These are phyloP conservation scores for Ustanciosporium gigantosporum DNA, from an alignment of 1,284 basidiomycete species.

Conservation along the genomic window DNA sequence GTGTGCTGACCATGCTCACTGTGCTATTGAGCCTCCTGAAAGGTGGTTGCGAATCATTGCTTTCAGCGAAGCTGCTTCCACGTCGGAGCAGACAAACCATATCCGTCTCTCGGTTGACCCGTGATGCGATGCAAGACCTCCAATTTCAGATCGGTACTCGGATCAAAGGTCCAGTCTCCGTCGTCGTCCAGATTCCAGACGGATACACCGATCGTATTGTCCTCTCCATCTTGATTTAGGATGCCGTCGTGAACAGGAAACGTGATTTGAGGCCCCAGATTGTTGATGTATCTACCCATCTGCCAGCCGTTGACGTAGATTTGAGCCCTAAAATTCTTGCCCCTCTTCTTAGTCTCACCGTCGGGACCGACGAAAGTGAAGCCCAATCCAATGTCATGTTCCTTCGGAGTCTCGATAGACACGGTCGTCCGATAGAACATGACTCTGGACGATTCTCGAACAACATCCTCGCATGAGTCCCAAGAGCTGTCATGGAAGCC, in stretches of 20 bases:
- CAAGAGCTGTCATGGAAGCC: slow-evolving; percentile 71
- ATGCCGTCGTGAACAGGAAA: slow-evolving; percentile 39
- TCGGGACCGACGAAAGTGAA: slow-evolving; percentile 4
- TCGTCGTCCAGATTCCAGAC: slow-evolving; percentile 27
- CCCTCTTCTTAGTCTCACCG: neutral
- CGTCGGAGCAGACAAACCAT: slow-evolving; percentile 3
- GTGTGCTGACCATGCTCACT: too few species aligned
- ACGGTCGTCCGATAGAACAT: slow-evolving; percentile 75
- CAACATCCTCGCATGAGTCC: slow-evolving; percentile 65
- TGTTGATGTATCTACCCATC: slow-evolving; percentile 41
- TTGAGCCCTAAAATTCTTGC: slow-evolving; percentile 6
- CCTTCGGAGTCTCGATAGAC: slow-evolving; percentile 63
- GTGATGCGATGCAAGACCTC: slow-evolving; percentile 17
- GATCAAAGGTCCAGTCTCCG: slow-evolving; percentile 12
- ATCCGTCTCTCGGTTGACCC: slow-evolving; percentile 27
- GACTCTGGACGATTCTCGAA: slow-evolving; percentile 66
- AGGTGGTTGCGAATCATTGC: too few species aligned
- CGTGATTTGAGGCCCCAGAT: slow-evolving; percentile 28
- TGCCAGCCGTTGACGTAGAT: slow-evolving; percentile 56
- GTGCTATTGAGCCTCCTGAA: too few species aligned
- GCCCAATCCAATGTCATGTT: slow-evolving; percentile 20
- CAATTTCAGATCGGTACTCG: slow-evolving; percentile 9
- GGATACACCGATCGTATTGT: slow-evolving; percentile 32
- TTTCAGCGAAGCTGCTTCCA: slow-evolving; percentile 38
- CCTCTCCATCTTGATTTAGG: slow-evolving; percentile 13